phyloP scores from a whole-genome alignment of 371 early-diverging fungal species.

The Enterocytospora artemiae region DNA sequence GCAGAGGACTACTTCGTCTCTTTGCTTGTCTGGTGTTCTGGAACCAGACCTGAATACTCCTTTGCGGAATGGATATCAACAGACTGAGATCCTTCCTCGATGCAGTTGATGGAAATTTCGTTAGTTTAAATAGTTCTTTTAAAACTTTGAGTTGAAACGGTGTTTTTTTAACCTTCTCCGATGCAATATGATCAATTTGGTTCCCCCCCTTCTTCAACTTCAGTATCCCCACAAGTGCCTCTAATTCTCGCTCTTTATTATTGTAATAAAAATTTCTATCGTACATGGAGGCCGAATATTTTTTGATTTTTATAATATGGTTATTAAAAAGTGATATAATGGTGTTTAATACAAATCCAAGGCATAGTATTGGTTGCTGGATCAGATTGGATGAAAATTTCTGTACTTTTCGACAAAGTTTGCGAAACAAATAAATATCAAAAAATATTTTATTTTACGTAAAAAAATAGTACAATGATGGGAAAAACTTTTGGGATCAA shows the following conservation, averaged over 20 bases:
- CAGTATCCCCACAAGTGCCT: slow-evolving; percentile 35
- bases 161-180: slow-evolving; percentile 38
- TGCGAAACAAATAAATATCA: no score
- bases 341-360: not conserved
- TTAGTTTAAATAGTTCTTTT: slow-evolving; percentile 40
- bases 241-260: slow-evolving; percentile 13
- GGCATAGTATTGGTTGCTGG: no score
- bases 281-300: not conserved
- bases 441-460: no score
- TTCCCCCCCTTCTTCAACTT: slow-evolving; percentile 24
- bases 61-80: slow-evolving; percentile 34
- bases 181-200: not conserved
- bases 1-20: no score
- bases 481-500: no score
- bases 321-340: not conserved
- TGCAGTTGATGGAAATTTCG: slow-evolving; percentile 36
- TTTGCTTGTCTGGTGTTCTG: slow-evolving; percentile 38
- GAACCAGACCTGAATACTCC: slow-evolving; percentile 51
- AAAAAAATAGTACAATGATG: no score
- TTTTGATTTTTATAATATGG: not conserved
- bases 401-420: no score
- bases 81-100: slow-evolving; percentile 41
- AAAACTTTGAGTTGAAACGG: slow-evolving; percentile 34
- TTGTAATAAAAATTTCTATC: not conserved
- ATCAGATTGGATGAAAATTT: no score